Evolutionary conservation across 257 asterid species (phyloP).

Genomic region (Solanum infundibuliforme): DNA sequence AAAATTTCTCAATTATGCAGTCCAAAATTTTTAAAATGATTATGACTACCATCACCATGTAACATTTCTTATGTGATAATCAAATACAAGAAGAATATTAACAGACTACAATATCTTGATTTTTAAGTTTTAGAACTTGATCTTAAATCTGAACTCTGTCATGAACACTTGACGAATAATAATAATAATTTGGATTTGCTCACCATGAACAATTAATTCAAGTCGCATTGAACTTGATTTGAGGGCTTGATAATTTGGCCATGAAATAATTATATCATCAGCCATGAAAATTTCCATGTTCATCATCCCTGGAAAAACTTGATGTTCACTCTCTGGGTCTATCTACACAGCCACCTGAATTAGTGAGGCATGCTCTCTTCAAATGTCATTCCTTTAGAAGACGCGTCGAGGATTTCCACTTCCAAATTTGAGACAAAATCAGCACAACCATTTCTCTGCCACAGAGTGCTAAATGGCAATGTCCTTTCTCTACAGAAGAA

Average conservation of each 20-base stretch:
- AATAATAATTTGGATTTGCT: neutral
- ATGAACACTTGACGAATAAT: neutral
- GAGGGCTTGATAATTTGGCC: neutral
- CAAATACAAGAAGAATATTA: neutral
- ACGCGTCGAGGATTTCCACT: neutral
- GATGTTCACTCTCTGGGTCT: neutral
- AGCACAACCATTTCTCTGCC: neutral
- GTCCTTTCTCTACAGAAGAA: neutral
- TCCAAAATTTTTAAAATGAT: neutral
- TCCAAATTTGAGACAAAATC: neutral
- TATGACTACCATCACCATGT: neutral
- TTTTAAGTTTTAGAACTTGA: neutral
- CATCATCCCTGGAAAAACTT: neutral
- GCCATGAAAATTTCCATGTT: neutral
- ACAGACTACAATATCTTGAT: neutral
- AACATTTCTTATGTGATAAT: neutral
- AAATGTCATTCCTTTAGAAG: neutral
- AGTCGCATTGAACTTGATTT: neutral
- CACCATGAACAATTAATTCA: neutral
- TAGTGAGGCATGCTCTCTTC: neutral
- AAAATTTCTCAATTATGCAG: neutral
- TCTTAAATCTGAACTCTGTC: neutral
- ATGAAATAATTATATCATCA: neutral
- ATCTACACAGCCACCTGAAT: neutral
- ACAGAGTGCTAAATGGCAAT: neutral